Base-by-base conservation (phyloP, 352 stramenopile species). In the Globisporangium sylvaticum region DNA sequence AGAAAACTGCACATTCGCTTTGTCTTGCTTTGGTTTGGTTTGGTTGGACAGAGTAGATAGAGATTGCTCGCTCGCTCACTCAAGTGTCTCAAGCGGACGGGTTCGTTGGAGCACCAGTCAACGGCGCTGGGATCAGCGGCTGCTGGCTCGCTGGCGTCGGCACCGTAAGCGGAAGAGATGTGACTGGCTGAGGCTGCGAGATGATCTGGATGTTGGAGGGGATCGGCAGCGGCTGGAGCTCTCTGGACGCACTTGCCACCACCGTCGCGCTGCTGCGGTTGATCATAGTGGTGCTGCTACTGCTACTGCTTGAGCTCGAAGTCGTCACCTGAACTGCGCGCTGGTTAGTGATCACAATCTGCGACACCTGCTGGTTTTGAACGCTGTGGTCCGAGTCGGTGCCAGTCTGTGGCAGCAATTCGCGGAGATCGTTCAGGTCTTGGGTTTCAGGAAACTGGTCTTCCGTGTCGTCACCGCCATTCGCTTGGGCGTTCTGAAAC, bases 121-220 rank as follows among this genome's bases (percentile, higher is more conserved):
- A 48, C 39, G 15, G 39, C 39, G 15, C 39, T 48, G 39, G 39
- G 15, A 48, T 48, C 39, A 48, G 39, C 15, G 39, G 39, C 39
- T 48, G 4, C 15, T 48, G 39, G 39, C 22, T 48, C 46, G 46
- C 46, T 54, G 46, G 46, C n/a, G 46, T 54, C 5, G 15, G 39
- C 4, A 10, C 5, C 18, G 39, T 48, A 48, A 48, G 39, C 5
- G 39, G 39, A 22, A 48, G 15, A 20, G 39, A 48, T 5, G 39
- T 48, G 18, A 7, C 14, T 48, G 15, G 4, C 39, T n/a, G 15
- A 48, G 15, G 39, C 39, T 22, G 15, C 4, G 62, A 22, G 44
- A 63, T 29, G 54, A 63, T 58, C 54, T 68, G 63, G 52, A 63
- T 68, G 54, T 63, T 68, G 63, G 54, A 63, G 54, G 54, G 57